Conservation (phyloP, 768 basidiomycete species). For the Boletus rubroflammeus region DNA sequence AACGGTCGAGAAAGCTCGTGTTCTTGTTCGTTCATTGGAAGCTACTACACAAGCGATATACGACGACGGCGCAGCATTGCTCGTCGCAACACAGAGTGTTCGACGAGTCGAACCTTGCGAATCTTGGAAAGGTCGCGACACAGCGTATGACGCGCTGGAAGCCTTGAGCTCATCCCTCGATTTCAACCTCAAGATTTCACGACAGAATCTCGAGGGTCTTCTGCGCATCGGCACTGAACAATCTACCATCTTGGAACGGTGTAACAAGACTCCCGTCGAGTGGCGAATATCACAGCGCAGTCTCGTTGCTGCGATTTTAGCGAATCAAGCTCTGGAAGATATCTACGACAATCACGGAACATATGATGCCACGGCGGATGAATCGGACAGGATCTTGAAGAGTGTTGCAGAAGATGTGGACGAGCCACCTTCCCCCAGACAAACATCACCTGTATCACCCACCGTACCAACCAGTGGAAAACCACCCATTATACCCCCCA, state of each 20-base stretch:
- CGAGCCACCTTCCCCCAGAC: background rate
- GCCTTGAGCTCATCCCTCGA: conserved; percentile 30
- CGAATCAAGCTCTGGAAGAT: conserved; percentile 18
- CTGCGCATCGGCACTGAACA: conserved; percentile 40
- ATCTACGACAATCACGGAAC: conserved; percentile 12
- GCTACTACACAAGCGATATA: conserved; percentile 47
- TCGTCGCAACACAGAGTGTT: conserved; percentile 38
- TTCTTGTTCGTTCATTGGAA: conserved; percentile 47
- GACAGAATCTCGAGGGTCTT: conserved; percentile 39
- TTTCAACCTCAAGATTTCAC: conserved; percentile 33
- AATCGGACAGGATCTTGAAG: conserved; percentile 9
- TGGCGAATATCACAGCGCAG: conserved; percentile 45
- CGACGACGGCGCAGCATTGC: conserved; percentile 43
- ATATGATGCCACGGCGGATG: conserved; percentile 7
- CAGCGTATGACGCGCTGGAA: conserved; percentile 29
- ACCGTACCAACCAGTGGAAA: conserved; percentile 14
- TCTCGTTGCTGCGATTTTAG: conserved; percentile 27
- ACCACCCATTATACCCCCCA: background rate
- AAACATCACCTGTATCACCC: conserved; percentile 4
- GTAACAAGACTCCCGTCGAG: conserved; percentile 41
- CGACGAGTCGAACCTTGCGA: conserved; percentile 27
- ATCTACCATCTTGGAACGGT: conserved; percentile 34
- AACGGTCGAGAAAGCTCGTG: conserved; percentile 44
- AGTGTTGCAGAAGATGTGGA: conserved; percentile 10
- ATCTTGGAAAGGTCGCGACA: conserved; percentile 20